These are phyloP conservation scores for Paraconiothyrium brasiliense DNA, from an alignment of 2,329 filamentous ascomycete genomes.

Conservation along the genomic window DNA sequence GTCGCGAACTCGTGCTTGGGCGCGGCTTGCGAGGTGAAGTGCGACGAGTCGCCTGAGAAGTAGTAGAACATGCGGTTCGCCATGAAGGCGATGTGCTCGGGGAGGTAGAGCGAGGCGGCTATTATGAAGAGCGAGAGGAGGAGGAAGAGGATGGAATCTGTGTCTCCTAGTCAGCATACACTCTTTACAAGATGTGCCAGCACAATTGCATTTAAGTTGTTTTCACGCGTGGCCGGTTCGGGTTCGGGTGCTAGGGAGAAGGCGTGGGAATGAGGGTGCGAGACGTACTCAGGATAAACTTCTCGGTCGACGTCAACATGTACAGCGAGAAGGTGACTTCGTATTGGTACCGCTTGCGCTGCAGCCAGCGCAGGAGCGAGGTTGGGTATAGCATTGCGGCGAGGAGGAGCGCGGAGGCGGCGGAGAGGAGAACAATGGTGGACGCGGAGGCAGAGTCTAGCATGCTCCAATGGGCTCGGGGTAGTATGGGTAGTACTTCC, in stretches of 20 bases:
- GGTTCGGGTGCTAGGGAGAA: not conserved
- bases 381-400: conserved; percentile 59
- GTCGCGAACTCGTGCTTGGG: conserved; percentile 26
- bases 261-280: not conserved
- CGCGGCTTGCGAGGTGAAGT: conserved; percentile 22
- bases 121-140: conserved; percentile 86
- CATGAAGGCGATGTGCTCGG: conserved; percentile 86
- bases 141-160: conserved; percentile 92
- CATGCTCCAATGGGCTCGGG: conserved; percentile 25
- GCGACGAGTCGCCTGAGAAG: conserved; percentile 77
- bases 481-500: not conserved
- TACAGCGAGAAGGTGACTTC: conserved; percentile 97
- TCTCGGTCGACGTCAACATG: conserved; percentile 96
- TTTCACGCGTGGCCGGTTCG: no score
- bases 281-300: conserved; percentile 91
- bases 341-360: conserved; percentile 96
- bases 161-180: conserved; percentile 59
- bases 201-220: no score
- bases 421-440: conserved; percentile 46
- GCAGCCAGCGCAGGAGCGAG: conserved; percentile 80
- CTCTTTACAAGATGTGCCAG: no score
- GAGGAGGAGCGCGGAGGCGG: conserved; percentile 52
- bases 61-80: conserved; percentile 92
- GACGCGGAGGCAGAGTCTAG: conserved; percentile 48
- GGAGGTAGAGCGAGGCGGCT: conserved; percentile 90